phyloP scores from a whole-genome alignment of 768 basidiomycete genomes.

The Psilocybe azurescens region DNA sequence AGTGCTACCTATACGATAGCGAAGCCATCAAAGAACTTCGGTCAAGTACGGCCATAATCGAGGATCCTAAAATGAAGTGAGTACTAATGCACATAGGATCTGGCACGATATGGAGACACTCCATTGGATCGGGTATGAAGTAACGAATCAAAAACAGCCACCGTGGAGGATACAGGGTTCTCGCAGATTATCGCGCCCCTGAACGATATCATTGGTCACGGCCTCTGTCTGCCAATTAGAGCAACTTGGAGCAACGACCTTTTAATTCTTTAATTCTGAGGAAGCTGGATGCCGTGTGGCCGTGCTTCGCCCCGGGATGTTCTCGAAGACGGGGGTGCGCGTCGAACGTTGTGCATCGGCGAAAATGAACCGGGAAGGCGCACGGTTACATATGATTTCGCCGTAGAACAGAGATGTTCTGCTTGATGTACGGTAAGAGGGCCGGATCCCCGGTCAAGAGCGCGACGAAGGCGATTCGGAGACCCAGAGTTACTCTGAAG shows the following conservation, averaged over 20 bases:
- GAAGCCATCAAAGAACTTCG: neutral
- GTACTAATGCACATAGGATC: too few relatives aligned
- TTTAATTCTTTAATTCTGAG: neutral
- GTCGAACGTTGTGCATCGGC: too few relatives aligned
- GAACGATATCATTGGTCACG: neutral
- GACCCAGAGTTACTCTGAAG: neutral
- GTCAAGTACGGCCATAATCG: neutral
- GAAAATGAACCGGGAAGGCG: too few relatives aligned
- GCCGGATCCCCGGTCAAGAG: too few relatives aligned
- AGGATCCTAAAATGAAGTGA: neutral
- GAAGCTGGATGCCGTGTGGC: too few relatives aligned
- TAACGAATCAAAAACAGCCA: neutral
- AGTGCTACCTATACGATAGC: too few relatives aligned
- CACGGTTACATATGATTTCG: too few relatives aligned
- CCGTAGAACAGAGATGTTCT: too few relatives aligned
- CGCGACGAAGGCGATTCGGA: neutral
- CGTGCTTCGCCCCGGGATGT: too few relatives aligned
- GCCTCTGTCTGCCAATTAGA: neutral
- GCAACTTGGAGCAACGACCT: neutral
- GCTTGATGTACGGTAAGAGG: too few relatives aligned
- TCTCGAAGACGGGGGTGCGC: too few relatives aligned
- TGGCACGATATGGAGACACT: neutral
- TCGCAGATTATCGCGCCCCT: neutral
- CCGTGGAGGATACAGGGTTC: neutral
- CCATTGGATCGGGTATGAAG: neutral